Percentiles rank a stretch among this genome's conserved stretches.
Evolutionary conservation across 2,329 filamentous ascomycete genomes (phyloP).

Genomic region (Trichoderma harzianum): DNA sequence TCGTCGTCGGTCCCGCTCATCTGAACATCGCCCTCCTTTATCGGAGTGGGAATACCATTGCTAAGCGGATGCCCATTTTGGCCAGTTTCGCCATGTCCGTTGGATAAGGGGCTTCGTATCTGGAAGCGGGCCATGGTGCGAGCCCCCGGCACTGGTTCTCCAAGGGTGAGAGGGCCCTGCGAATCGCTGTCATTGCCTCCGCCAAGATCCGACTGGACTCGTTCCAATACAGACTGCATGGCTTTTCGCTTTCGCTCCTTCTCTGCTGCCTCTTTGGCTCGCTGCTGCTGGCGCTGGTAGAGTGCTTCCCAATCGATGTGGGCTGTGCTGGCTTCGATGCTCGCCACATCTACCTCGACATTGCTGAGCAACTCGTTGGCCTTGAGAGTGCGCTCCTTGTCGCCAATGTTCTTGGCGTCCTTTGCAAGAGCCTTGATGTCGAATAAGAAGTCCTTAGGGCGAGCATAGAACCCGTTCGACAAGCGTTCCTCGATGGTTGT

Average conservation of each 20-base stretch:
- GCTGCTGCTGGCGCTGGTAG: constrained; percentile 67
- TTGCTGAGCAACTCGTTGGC: constrained; percentile 90
- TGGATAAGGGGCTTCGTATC: constrained; percentile 56
- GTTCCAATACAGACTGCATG: constrained; percentile 52
- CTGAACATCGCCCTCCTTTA: constrained; percentile 52
- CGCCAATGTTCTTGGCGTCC: constrained; percentile 78
- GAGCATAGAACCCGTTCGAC: constrained; percentile 93
- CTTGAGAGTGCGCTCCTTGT: constrained; percentile 77
- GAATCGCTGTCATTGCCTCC: constrained; percentile 51
- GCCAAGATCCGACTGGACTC: constrained; percentile 49
- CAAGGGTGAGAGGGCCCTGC: constrained; percentile 57
- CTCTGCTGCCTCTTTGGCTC: constrained; percentile 58
- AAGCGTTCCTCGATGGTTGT: constrained; percentile 93
- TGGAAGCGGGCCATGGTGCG: constrained; percentile 53
- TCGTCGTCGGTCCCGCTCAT: constrained; percentile 57
- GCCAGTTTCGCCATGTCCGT: constrained; percentile 47
- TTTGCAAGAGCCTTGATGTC: constrained; percentile 83
- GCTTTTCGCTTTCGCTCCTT: constrained; percentile 61
- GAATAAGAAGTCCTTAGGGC: constrained; percentile 81
- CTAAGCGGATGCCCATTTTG: constrained; percentile 41
- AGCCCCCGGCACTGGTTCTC: constrained; percentile 59
- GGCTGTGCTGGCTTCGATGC: constrained; percentile 65
- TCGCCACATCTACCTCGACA: constrained; percentile 86
- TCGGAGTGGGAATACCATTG: constrained; percentile 55
- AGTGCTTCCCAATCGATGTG: constrained; percentile 78